Conservation (phyloP, 2,329 filamentous ascomycete species). For the Aciculosporium take region DNA sequence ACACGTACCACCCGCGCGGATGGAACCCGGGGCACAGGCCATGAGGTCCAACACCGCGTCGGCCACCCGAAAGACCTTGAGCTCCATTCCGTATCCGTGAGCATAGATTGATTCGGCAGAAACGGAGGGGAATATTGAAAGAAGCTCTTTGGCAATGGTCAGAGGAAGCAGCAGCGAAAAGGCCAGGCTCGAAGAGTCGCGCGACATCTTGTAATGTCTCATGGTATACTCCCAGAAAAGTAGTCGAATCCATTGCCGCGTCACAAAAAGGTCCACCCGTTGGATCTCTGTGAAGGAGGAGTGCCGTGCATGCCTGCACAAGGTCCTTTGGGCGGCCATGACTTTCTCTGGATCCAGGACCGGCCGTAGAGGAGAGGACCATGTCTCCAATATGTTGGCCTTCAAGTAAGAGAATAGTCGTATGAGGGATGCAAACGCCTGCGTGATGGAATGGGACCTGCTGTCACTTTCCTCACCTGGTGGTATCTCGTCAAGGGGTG, state of each 20-base stretch:
- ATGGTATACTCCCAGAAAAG: slow-evolving; percentile 16
- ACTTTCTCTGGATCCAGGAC: no score
- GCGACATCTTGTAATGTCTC: slow-evolving; percentile 13
- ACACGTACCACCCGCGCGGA: no score
- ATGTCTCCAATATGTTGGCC: no score
- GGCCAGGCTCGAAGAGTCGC: no score
- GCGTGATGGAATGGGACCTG: slow-evolving; percentile 2
- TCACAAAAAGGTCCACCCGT: no score
- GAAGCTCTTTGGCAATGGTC: slow-evolving; percentile 14
- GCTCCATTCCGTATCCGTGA: slow-evolving; percentile 15
- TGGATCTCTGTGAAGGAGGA: no score
- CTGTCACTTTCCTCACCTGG: slow-evolving; percentile 7
- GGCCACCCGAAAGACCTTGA: slow-evolving; percentile 14
- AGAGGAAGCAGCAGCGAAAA: slow-evolving; percentile 14
- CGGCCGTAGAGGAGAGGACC: no score
- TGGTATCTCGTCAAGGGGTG: slow-evolving; percentile 11
- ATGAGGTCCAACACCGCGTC: slow-evolving; percentile 14
- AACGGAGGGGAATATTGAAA: slow-evolving; percentile 6
- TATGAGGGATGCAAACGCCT: no score
- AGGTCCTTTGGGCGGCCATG: no score
- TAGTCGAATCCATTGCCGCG: slow-evolving; percentile 16
- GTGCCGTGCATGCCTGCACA: no score
- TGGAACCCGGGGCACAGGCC: slow-evolving; percentile 9
- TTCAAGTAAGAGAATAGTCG: no score
- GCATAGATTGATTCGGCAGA: slow-evolving; percentile 11